Base-by-base conservation (phyloP, 352 stramenopile genomes). In the Phytophthora parvispora region DNA sequence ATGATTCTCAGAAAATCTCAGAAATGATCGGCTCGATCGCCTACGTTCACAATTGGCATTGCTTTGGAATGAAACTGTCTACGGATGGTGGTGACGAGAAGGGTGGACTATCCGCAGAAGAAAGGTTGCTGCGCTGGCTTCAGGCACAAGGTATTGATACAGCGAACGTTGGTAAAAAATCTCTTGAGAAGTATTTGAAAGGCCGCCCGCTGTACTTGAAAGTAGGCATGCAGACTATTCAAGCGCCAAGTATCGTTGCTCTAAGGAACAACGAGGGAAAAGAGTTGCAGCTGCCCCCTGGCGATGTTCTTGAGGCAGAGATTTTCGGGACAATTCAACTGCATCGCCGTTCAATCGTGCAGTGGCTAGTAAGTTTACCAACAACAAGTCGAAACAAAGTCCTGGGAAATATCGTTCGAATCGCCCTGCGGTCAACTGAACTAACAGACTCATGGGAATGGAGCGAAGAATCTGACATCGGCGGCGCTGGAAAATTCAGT, bases 31-130 rank as follows among this genome's bases (percentile, higher is more conserved):
- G 90, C 5, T 95, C 89, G 15, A 82, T 97, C 43, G 88, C 87
- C 8, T 97, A 95, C 36, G 86, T 97, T 27, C 87, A 91, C 24
- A 97, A 97, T 64, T 97, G 91, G 91, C 91, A 97, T 68, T 95
- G 91, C 64, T 97, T 97, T 61, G 91, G 91, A 0, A 94, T 97
- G 86, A 91, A 91, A 29, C 69, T 97, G 4, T 93, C 87, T 6
- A 65, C 74, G 1, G 84, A 88, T 45, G 71, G 64, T 52, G 53
- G 54, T 27, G 56, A 75, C 34, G 79, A 89, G 42, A 84, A 79
- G 38, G 66, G 69, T n/a, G 75, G 67, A 1, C 43, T 97, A 20
- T 83, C 79, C 10, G 88, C 84, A 7, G 86, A 97, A 74, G 84
- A 97, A 22, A 77, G 91, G 0, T 50, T 97, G 31, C 74, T 97